Base-by-base conservation (phyloP, 371 early-diverging fungal species). In the Mycotypha africana region DNA sequence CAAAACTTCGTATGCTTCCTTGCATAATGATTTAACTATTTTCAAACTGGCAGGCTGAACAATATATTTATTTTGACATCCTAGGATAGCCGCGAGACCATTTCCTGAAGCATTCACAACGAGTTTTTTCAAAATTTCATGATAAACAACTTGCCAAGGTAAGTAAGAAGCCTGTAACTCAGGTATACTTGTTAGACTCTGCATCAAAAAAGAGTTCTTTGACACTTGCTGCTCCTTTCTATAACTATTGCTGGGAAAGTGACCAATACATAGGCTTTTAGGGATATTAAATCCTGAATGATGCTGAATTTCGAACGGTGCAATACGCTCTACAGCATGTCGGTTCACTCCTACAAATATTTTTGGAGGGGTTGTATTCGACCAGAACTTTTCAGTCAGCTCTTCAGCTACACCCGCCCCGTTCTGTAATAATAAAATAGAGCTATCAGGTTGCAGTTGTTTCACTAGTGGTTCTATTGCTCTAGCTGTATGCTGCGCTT, bases 391-490 rank as follows among this genome's bases (percentile, higher is more conserved):
- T 2, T 56, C 51, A 30, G 62, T 48, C 10, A 82, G 38, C 31
- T 78, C 74, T 17, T 84, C 81, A n/a, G 60, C 58, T 2, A 65
- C 53, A 17, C 84, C 84, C 81, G 82, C 76, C 6, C 85, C 85
- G 39, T 84, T 84, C 45, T 81, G 81, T 35, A 84, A 33, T 39
- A 84, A 50, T 7, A 81, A 45, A 2, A 82, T 62, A 0, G 70
- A 63, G 7, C 73, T 75, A 9, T 58, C 37, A 4, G 58, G 12
- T n/a, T 48, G 49, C n/a, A 82, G 42, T 2, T 73, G 58, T 2
- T 52, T 38, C 14, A 47, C 50, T 11, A 82, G 42, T 5, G 60
- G 53, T 20, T 49, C 31, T n/a, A 74, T 41, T 0, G 83, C 83
- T 12, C 51, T 51, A 2, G 56, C 32, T 1, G 76, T 66, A 38